Conservation (phyloP, 129 eudicot species). For the Ambrosia trifida region DNA sequence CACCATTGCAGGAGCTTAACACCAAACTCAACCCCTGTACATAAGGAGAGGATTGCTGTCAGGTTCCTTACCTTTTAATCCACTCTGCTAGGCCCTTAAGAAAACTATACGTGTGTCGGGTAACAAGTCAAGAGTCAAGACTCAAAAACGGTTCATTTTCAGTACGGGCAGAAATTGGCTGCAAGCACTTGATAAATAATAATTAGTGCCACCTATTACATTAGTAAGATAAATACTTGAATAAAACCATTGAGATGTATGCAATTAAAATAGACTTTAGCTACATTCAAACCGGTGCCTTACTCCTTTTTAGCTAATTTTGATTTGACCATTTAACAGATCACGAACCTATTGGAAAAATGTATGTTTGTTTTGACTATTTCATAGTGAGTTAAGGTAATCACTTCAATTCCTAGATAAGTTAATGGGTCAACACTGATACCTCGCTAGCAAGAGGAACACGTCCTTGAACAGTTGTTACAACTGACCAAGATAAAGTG, state of each 20-base stretch:
- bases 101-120: background rate
- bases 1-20: constrained; percentile 75
- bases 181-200: background rate
- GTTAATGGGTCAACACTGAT: background rate
- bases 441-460: constrained; percentile 99
- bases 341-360: background rate
- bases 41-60: background rate
- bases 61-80: background rate
- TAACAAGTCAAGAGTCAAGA: background rate
- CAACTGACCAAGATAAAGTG: constrained; percentile 89
- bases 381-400: constrained; percentile 3
- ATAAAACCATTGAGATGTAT: background rate
- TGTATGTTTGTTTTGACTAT: background rate
- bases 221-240: background rate
- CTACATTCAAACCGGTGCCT: background rate
- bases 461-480: constrained; percentile 84
- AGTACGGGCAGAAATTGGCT: background rate
- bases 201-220: background rate
- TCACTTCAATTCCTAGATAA: background rate
- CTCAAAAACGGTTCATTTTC: background rate
- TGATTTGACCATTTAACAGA: background rate
- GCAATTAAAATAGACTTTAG: background rate
- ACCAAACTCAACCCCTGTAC: constrained; percentile 93
- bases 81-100: background rate
- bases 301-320: background rate